These are phyloP conservation scores for Trichoderma aggressivum DNA, from an alignment of 2,329 filamentous ascomycete genomes.

Conservation along the genomic window DNA sequence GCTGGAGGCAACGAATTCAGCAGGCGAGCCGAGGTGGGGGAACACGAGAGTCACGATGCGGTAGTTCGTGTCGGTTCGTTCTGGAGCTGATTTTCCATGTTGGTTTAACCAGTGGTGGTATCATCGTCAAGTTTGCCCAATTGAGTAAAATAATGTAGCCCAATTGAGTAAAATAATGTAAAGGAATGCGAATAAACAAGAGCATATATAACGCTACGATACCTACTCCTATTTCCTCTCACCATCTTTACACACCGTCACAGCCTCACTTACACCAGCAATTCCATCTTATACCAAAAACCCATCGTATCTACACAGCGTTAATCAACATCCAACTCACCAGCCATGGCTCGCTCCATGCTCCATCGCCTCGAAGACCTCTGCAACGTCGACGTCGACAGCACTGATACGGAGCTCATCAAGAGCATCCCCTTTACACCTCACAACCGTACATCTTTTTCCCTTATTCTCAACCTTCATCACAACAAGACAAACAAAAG, in stretches of 20 bases:
- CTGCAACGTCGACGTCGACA: conserved; percentile 24
- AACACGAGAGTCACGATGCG: background rate
- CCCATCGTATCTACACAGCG: background rate
- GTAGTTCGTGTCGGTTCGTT: background rate
- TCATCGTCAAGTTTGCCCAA: background rate
- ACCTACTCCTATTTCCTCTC: background rate
- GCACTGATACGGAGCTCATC: conserved; percentile 20
- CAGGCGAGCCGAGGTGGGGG: background rate
- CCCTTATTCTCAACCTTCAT: background rate
- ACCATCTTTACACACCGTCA: background rate
- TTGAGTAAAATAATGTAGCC: background rate
- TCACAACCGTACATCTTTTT: conserved; percentile 22
- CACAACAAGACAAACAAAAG: background rate
- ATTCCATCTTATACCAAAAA: background rate
- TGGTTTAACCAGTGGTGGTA: background rate
- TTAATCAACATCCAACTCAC: background rate
- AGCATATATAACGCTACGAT: background rate
- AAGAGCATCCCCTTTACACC: conserved; percentile 22
- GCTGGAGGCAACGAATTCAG: background rate
- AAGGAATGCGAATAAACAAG: background rate
- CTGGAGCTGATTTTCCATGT: background rate
- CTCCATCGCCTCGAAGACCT: conserved; percentile 21
- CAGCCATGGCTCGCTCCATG: conserved; percentile 9
- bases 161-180: too few species aligned
- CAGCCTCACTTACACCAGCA: background rate